Percentiles rank a stretch among this genome's conserved stretches.
These are phyloP conservation scores for Periglandula ipomoeae DNA, from an alignment of 2,329 filamentous ascomycete species.

Conservation along the genomic window DNA sequence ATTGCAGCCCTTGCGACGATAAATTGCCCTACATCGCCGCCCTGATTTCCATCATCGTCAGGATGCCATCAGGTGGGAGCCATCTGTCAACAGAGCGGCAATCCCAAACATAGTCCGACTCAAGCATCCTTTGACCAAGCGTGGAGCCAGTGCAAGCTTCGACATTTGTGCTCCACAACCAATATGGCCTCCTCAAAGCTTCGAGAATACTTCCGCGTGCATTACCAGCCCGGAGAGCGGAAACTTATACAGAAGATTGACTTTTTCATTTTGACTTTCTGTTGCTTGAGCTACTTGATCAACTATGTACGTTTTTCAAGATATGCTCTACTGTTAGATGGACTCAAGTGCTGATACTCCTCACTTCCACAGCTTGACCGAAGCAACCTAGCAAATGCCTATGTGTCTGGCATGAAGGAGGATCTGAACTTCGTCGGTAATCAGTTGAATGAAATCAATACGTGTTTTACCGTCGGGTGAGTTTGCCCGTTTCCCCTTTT, in stretches of 20 bases:
- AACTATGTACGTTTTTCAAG: constrained; percentile 4
- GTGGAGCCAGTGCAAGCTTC: too few species aligned
- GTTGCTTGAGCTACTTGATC: constrained; percentile 6
- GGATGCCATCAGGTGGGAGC: too few species aligned
- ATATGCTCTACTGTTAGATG: too few species aligned
- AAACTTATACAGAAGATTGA: constrained; percentile 49
- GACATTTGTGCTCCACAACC: too few species aligned
- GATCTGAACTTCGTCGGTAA: constrained; percentile 36
- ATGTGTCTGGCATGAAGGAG: constrained; percentile 37
- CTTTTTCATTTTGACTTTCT: constrained; percentile 19
- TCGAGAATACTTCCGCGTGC: constrained; percentile 24
- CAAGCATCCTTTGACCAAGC: too few species aligned
- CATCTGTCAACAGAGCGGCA: too few species aligned
- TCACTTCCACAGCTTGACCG: constrained; percentile 18
- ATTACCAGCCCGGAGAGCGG: constrained; percentile 29
- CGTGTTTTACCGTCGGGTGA: constrained; percentile 51
- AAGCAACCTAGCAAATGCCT: constrained; percentile 29
- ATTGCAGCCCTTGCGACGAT: too few species aligned
- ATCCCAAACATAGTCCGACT: too few species aligned
- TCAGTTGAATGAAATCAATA: constrained; percentile 40
- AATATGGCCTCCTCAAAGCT: constrained; percentile 10
- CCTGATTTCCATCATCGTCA: too few species aligned
- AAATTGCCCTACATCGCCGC: too few species aligned
- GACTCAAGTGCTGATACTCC: not conserved
- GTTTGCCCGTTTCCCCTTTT: constrained; percentile 10